phyloP scores from a whole-genome alignment of 2,329 filamentous ascomycete genomes.

The Lecanoromycetidae sp. region DNA sequence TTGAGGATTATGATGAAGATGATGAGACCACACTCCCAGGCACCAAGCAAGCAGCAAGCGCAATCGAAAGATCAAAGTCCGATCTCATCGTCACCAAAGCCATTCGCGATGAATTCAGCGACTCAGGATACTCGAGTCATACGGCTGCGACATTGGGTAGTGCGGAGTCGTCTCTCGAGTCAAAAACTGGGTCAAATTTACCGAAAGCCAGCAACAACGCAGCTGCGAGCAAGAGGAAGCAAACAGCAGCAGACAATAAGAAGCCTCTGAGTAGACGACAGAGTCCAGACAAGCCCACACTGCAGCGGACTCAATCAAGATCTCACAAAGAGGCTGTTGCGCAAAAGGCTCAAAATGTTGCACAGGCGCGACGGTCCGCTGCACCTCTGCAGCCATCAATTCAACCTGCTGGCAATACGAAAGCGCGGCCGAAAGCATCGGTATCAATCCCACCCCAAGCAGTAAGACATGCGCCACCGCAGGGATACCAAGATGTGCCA shows the following conservation, averaged over 20 bases:
- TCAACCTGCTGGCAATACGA: background rate
- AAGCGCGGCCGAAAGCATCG: background rate
- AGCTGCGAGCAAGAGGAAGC: slow-evolving; percentile 20
- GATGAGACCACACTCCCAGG: slow-evolving; percentile 32
- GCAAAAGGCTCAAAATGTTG: slow-evolving; percentile 11
- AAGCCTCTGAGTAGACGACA: slow-evolving; percentile 6
- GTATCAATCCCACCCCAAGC: background rate
- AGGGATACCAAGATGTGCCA: slow-evolving; percentile 23
- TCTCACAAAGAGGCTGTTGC: slow-evolving; percentile 7
- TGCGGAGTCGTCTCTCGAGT: slow-evolving; percentile 40
- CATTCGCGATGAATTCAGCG: slow-evolving; percentile 41
- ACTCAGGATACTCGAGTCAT: slow-evolving; percentile 52
- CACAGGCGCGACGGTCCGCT: slow-evolving; percentile 1
- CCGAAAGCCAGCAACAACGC: slow-evolving; percentile 29
- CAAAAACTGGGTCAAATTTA: slow-evolving; percentile 28
- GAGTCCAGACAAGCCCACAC: slow-evolving; percentile 14
- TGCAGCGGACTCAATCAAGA: slow-evolving; percentile 8
- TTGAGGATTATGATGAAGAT: slow-evolving; percentile 39
- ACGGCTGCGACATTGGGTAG: slow-evolving; percentile 41
- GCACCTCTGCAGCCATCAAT: background rate
- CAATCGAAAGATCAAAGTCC: slow-evolving; percentile 37
- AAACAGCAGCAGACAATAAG: slow-evolving; percentile 16
- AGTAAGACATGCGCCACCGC: background rate
- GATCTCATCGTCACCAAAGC: slow-evolving; percentile 26
- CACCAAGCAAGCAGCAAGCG: slow-evolving; percentile 39